Evolutionary conservation across 108 stramenopile genomes (phyloP), one percentile per base, ranked within the genome.

Genomic region (Cylindrotheca fusiformis): DNA sequence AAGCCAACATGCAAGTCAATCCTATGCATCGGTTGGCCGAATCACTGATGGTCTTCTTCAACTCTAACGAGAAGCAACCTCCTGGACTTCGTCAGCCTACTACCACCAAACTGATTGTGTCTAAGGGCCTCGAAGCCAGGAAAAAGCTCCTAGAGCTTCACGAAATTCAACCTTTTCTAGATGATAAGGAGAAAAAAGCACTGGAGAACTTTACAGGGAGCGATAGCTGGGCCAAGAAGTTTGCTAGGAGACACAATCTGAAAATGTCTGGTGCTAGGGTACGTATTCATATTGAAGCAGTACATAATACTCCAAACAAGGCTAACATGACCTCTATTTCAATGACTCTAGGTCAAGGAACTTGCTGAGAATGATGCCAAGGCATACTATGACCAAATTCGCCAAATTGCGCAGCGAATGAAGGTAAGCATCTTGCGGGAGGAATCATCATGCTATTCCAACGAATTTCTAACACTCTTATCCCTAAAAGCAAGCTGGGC

Each of bases 221-320:
- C 45, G 71, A 72, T 6, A 63, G 61, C 46, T 72, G 71, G 71
- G 71, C 64, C 23, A 72, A 72, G 36, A 72, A 72, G 28, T 72
- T 72, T 59, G 71, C 71, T 41, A 65, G 63, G 28, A 57, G 64
- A 18, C 63, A 58, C 23, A 22, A 65, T 32, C 29, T 72, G 55
- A 71, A 63, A 56, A 55, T 71, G 69, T 57, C 69, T 19, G 69
- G 69, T 21, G 54, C 60, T 24, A 36, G 61, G 1, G 14, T 6
- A 10, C 36, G 36, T 6, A 14, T 41, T 14, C 14, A 41, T 41
- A 14, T 41, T 41, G 36, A 41, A 41, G 36, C 36, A 14, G 36
- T 10, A 41, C 6, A 10, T 14, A 6, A 41, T 41, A 41, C 36
- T 41, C 10, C 6, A 6, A 41, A 6, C 10, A 41, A 10, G 36